Conservation (phyloP, 495 filamentous ascomycete species). For the Trichoderma reesei region DNA sequence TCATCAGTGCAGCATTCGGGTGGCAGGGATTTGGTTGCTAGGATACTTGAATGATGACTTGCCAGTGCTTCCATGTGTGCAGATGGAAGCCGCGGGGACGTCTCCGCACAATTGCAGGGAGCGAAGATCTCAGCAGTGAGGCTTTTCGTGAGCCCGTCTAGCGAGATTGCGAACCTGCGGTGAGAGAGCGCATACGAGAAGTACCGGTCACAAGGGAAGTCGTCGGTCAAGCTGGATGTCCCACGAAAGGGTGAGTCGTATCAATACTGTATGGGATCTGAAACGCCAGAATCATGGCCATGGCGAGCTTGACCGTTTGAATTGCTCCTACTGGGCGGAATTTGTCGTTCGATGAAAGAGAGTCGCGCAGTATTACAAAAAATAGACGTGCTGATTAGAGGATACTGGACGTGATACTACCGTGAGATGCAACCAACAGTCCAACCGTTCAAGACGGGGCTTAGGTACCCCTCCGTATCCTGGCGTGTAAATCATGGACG, state of each 20-base stretch:
- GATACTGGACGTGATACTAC: no score
- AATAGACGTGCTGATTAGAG: neutral
- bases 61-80: neutral
- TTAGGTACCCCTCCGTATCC: no score
- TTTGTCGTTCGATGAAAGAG: neutral
- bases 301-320: neutral
- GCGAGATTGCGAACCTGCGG: neutral
- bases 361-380: neutral
- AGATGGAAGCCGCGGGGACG: neutral
- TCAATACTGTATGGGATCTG: neutral
- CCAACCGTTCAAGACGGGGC: no score
- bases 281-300: neutral
- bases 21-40: neutral
- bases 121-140: neutral
- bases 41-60: neutral
- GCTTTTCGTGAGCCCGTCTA: neutral
- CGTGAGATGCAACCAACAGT: no score
- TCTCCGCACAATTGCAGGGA: neutral
- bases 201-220: neutral
- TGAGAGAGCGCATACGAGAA: neutral
- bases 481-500: no score
- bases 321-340: neutral
- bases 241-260: neutral
- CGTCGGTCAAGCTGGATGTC: neutral
- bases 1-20: neutral